These are phyloP conservation scores for Phycomyces blakesleeanus DNA, from an alignment of 192 early-diverging fungal species.

Conservation along the genomic window DNA sequence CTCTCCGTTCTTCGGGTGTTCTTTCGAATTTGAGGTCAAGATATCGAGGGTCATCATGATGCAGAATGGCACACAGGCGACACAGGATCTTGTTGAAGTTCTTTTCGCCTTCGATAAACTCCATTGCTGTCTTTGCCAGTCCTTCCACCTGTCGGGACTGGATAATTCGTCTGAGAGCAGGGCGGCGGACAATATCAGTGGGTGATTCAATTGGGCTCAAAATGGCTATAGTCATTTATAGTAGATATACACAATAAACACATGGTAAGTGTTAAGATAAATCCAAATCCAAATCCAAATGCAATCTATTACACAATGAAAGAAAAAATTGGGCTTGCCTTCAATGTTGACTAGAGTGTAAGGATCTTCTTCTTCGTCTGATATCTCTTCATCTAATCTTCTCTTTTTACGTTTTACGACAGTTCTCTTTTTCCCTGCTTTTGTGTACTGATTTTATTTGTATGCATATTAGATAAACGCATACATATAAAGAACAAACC, in stretches of 20 bases:
- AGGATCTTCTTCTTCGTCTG: constrained; percentile 54
- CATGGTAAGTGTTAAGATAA: constrained; percentile 32
- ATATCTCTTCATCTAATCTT: constrained; percentile 27
- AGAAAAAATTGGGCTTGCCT: constrained; percentile 25
- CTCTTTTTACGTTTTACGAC: constrained; percentile 32
- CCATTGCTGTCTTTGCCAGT: constrained; percentile 52
- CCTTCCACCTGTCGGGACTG: constrained; percentile 50
- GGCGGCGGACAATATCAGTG: constrained; percentile 45
- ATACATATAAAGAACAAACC: too few species aligned
- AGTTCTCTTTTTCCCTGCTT: constrained; percentile 36
- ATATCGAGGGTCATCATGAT: constrained; percentile 60
- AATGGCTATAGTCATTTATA: constrained; percentile 38
- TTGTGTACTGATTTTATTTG: too few species aligned
- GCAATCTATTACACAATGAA: neutral
- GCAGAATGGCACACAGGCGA: constrained; percentile 48
- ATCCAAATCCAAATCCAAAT: constrained; percentile 14
- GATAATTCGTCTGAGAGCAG: constrained; percentile 50
- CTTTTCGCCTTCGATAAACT: constrained; percentile 63
- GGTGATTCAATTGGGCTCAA: constrained; percentile 51
- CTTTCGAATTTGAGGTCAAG: constrained; percentile 52
- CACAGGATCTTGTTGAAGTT: constrained; percentile 54
- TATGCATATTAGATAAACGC: too few species aligned
- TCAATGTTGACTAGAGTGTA: constrained; percentile 62
- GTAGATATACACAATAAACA: too few species aligned
- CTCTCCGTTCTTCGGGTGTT: constrained; percentile 18